These are phyloP conservation scores for Populus nigra DNA, from an alignment of 345 rosid species.

Conservation along the genomic window DNA sequence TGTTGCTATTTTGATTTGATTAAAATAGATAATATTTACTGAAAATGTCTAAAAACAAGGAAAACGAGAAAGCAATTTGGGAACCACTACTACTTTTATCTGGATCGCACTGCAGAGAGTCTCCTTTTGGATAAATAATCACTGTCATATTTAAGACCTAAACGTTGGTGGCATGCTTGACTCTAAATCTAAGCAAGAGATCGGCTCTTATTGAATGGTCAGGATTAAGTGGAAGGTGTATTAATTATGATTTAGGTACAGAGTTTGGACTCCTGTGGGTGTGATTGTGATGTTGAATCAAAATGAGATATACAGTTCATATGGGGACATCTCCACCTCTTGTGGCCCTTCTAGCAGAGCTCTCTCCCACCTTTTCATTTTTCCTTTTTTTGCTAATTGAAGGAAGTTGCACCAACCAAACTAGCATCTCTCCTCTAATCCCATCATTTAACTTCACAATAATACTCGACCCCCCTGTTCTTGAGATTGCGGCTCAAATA, in stretches of 20 bases:
- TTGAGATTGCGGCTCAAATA: too few species aligned
- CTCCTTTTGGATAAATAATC: not conserved
- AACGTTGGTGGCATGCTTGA: not conserved
- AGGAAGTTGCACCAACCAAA: not conserved
- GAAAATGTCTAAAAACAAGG: too few species aligned
- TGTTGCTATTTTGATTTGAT: not conserved
- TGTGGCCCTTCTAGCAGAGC: not conserved
- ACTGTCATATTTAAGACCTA: not conserved
- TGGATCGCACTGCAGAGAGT: not conserved
- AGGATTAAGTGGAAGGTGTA: not conserved
- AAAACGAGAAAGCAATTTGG: not conserved
- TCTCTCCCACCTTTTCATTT: not conserved
- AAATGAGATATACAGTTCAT: not conserved
- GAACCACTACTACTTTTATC: not conserved
- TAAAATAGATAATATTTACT: not conserved
- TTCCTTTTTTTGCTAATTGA: not conserved
- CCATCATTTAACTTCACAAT: not conserved
- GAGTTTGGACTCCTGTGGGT: not conserved
- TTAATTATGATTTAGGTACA: not conserved
- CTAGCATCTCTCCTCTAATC: not conserved
- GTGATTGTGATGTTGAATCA: not conserved
- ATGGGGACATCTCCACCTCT: not conserved
- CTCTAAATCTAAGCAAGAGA: constrained; percentile 1
- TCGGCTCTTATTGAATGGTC: not conserved
- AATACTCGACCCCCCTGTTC: not conserved